Percentiles rank a stretch among this genome's conserved stretches.
These are phyloP conservation scores for Kitagawia praeruptora DNA, from an alignment of 129 eudicot species.

Conservation along the genomic window DNA sequence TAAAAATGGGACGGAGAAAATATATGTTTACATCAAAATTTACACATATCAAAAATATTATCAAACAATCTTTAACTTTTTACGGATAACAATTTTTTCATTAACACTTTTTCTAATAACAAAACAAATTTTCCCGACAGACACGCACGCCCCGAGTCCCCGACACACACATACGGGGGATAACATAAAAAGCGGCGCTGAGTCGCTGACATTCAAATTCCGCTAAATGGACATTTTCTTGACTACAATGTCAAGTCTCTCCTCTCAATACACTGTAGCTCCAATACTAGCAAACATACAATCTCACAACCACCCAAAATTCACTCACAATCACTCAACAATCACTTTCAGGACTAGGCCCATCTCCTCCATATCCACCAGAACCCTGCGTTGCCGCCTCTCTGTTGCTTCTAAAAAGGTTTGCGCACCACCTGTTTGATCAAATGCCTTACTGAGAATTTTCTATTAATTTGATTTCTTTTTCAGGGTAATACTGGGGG, in stretches of 20 bases:
- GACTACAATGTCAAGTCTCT: constrained; percentile 6
- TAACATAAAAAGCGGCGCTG: neutral
- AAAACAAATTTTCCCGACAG: no score
- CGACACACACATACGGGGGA: no score
- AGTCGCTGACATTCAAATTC: neutral
- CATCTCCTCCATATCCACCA: constrained; percentile 19
- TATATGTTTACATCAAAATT: no score
- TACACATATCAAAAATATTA: no score
- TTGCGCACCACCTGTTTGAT: constrained; percentile 35
- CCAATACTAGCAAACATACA: neutral
- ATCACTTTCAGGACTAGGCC: constrained; percentile 13
- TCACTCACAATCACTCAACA: constrained; percentile 1
- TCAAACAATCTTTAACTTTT: no score
- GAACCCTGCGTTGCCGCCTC: constrained; percentile 23
- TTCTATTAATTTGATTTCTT: neutral
- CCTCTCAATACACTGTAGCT: neutral
- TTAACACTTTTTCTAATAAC: no score
- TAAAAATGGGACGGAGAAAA: no score
- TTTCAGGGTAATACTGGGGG: constrained; percentile 53
- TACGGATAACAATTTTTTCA: no score
- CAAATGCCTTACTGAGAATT: constrained; percentile 18
- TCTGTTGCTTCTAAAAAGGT: constrained; percentile 22
- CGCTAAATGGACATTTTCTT: neutral
- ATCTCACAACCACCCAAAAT: neutral
- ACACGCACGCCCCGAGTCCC: no score